Conservation (phyloP, 495 filamentous ascomycete species). For the Amorphotheca resinae region DNA sequence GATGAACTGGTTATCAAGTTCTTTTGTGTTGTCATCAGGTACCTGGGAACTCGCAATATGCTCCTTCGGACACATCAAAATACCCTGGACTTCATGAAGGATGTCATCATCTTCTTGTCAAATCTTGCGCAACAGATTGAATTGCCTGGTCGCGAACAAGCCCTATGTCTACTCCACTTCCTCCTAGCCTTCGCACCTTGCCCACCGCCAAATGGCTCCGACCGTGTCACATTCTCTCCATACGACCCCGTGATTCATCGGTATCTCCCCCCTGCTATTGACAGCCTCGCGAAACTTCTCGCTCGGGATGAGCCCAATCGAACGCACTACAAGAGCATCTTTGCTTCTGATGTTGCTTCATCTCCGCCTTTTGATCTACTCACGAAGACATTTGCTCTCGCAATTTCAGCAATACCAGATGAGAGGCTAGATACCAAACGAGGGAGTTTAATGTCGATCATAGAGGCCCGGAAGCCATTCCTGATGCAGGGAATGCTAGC, state of each 20-base stretch:
- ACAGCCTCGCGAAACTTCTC: constrained; percentile 81
- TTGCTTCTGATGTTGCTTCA: constrained; percentile 52
- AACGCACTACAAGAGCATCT: constrained; percentile 66
- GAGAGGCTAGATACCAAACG: constrained; percentile 30
- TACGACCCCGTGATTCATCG: constrained; percentile 73
- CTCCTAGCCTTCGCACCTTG: constrained; percentile 78
- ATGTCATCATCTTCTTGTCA: constrained; percentile 75
- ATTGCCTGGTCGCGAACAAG: constrained; percentile 79
- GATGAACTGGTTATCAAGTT: constrained; percentile 67
- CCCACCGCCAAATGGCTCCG: constrained; percentile 46
- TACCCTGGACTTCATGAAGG: constrained; percentile 93
- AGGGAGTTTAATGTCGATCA: constrained; percentile 38
- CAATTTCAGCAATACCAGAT: constrained; percentile 74
- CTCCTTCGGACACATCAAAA: constrained; percentile 67
- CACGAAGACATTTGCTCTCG: constrained; percentile 78
- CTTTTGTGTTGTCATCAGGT: constrained; percentile 66
- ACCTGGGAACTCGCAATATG: constrained; percentile 81
- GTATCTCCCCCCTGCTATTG: constrained; percentile 80
- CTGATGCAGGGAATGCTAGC: constrained; percentile 86
- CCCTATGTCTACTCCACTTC: constrained; percentile 75
- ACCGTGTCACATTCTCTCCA: constrained; percentile 58
- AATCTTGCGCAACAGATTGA: constrained; percentile 73
- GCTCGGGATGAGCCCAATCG: constrained; percentile 91
- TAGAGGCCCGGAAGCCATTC: constrained; percentile 72
- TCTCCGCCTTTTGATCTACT: constrained; percentile 65